Evolutionary conservation across 1,284 basidiomycete genomes (phyloP), one percentile per base, ranked within the genome.

Genomic region (Rugosomyces carneus): DNA sequence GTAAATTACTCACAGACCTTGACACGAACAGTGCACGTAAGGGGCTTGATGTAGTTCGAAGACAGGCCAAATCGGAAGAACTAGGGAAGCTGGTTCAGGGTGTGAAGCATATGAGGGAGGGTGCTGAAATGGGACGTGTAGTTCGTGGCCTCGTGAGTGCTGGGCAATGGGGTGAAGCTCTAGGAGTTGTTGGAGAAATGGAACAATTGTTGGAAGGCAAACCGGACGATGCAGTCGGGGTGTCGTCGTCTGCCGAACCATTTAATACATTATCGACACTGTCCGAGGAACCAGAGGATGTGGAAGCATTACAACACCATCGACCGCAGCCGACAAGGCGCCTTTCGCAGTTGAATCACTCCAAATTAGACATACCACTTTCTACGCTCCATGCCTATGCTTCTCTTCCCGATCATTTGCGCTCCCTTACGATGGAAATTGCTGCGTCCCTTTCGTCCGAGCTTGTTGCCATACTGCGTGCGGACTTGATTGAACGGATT

Each of bases 131-230:
- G 70, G 73, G 82, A 0, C 75, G 75, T 2, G 72, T 89, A 20
- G 81, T 86, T 16, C 79, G 75, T 51, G 75, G 78, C 37, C 64
- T 95, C 40, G 88, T 90, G 13, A 75, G 76, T 38, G 81, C 82
- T 20, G 90, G 89, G 0, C 89, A 94, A 57, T 95, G 90, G 86
- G 79, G 79, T 9, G 84, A 89, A 39, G 90, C 91, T 5, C 66
- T 96, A 48, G 75, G 76, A 38, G 76, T 92, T 15, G 76, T 93
- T 36, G 84, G 89, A 47, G 80, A 83, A 47, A 67, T 96, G 37
- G 76, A 86, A 43, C 64, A 67, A 39, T 72, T 92, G 63, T 90
- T 87, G 81, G 66, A 78, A 10, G 61, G 53, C 5, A 11, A 23
- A 15, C 32, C 8, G 6, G 47, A 44, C 7, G 37, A 49, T 3